phyloP scores from a whole-genome alignment of 768 basidiomycete genomes.

The Pleurotus tuoliensis region DNA sequence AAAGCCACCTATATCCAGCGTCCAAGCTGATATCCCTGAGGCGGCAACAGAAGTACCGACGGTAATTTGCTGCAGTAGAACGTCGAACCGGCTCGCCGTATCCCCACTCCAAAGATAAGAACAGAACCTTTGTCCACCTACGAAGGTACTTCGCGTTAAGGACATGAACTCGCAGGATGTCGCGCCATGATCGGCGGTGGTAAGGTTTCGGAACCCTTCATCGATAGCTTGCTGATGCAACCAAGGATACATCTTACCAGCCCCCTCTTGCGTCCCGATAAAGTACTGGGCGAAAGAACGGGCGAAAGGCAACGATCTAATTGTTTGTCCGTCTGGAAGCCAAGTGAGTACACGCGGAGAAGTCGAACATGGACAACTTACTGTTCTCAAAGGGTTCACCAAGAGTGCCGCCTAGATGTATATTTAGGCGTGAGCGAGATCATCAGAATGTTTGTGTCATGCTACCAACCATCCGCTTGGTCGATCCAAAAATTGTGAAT shows the following conservation, averaged over 20 bases:
- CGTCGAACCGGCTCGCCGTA: constrained; percentile 29
- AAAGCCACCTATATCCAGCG: constrained; percentile 34
- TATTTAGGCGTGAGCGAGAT: neutral
- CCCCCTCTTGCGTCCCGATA: constrained; percentile 30
- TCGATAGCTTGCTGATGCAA: constrained; percentile 34
- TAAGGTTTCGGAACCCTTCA: constrained; percentile 31
- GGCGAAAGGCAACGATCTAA: constrained; percentile 26
- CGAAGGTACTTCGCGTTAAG: constrained; percentile 30
- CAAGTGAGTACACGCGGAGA: too few species aligned
- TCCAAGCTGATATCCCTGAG: constrained; percentile 33
- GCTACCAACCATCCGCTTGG: constrained; percentile 27
- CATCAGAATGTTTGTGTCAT: neutral
- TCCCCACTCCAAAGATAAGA: constrained; percentile 35
- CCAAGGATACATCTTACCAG: constrained; percentile 35
- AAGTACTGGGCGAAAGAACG: constrained; percentile 32
- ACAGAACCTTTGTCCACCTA: constrained; percentile 32
- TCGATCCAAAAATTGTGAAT: constrained; percentile 37
- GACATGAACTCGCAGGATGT: constrained; percentile 30
- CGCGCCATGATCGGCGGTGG: constrained; percentile 12
- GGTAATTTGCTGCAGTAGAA: constrained; percentile 31
- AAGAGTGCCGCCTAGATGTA: constrained; percentile 25
- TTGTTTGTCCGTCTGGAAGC: constrained; percentile 25
- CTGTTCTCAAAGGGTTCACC: constrained; percentile 33
- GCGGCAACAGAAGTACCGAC: constrained; percentile 29
- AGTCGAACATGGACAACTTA: constrained; percentile 6